Base-by-base conservation (phyloP, 192 early-diverging fungal species). In the Coemansia sp. region DNA sequence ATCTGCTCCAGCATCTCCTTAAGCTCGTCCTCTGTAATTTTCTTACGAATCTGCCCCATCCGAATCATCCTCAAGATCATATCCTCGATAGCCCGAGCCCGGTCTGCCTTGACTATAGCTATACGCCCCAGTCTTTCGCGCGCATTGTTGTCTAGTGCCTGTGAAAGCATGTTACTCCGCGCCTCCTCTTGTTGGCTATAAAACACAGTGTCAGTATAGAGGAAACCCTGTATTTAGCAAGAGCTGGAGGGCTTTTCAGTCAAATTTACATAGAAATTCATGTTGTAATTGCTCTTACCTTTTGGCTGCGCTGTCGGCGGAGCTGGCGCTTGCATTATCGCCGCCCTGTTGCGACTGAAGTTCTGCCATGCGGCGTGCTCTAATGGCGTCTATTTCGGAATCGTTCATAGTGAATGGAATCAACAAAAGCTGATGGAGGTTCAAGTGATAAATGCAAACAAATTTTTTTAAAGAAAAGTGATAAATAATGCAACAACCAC, bases 51-150 rank as follows among this genome's bases (percentile, higher is more conserved):
- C 67, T 94, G 91, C 14, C 88, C 86, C 19, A 80, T 70, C 62
- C 85, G 85, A 4, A 87, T 91, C 94, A 95, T 97, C 23, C 87
- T 81, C 51, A 97, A 83, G 41, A 97, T 77, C 55, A 94, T 77
- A 47, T 92, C 90, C 57, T 97, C 91, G 11, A 96, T 89, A 9
- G 84, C 85, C 9, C 89, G 81, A 1, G 90, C 94, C 67, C 89
- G 87, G 9, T 93, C 90, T 1, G 82, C 78, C 63, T 94, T 95
- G 9, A 97, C 94, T 51, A 97, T 88, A 11, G 85, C 82, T 47
- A 95, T 95, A 17, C 90, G 83, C n/a, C 85, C 83, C 67, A 95
- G 36, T 17, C 95, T 82, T 50, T 92, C 86, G 35, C 91, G 81
- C 14, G 92, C 92, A 23, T 83, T 80, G 46, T 83, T 82, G 34